Conservation (phyloP, 23 red algal genomes). For the Gracilariopsis chorda region DNA sequence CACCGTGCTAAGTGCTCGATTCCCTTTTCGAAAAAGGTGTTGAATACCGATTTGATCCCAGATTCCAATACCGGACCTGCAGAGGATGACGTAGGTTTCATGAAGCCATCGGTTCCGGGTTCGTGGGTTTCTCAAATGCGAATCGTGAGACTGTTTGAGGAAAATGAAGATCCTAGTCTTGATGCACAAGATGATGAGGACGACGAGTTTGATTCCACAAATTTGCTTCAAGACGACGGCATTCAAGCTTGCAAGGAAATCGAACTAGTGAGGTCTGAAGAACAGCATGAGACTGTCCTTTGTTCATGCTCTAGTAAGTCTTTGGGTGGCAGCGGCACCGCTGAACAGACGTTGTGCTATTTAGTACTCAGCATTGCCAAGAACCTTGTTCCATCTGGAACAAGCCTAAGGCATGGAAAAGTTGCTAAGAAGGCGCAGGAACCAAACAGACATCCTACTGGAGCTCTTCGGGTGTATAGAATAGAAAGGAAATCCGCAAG, state of each 20-base stretch:
- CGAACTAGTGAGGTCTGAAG: not conserved
- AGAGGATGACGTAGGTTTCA: not conserved
- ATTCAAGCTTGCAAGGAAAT: not conserved
- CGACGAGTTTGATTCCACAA: slow-evolving; percentile 10
- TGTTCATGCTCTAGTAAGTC: not conserved
- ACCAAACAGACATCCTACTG: not conserved
- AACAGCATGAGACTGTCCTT: not conserved
- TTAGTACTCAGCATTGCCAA: slow-evolving; percentile 1
- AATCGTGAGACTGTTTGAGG: not conserved
- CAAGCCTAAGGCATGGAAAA: not conserved
- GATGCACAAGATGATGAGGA: slow-evolving; percentile 15
- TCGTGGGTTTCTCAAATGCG: slow-evolving; percentile 14
- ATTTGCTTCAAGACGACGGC: not conserved
- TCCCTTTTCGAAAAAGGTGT: not conserved
- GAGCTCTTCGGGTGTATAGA: slow-evolving; percentile 41
- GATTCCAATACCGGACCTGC: not conserved
- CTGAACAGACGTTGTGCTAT: not conserved
- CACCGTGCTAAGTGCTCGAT: not conserved
- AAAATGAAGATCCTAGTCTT: not conserved
- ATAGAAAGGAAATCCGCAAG: slow-evolving; percentile 11
- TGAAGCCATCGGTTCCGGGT: not conserved
- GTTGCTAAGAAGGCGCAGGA: not conserved
- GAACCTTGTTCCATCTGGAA: not conserved
- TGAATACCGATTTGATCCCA: not conserved
- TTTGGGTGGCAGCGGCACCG: not conserved